These are phyloP conservation scores for Phytophthora palmivora DNA, from an alignment of 352 stramenopile genomes.

Conservation along the genomic window DNA sequence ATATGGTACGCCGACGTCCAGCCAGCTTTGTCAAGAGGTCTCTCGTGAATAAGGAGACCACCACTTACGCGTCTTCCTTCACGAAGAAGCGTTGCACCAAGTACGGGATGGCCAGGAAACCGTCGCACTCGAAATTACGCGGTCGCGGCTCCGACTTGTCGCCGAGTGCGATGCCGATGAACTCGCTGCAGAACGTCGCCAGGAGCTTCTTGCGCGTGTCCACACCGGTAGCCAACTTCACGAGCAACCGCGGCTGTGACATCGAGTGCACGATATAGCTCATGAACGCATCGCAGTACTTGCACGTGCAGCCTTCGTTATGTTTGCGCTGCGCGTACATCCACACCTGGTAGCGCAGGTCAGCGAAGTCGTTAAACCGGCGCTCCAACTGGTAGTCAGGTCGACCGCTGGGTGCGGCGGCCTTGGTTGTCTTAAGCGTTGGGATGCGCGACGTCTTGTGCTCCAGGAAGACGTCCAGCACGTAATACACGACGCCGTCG, in stretches of 20 bases:
- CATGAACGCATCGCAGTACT: conserved; percentile 61
- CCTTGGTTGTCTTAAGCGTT: neutral
- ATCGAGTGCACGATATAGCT: conserved; percentile 60
- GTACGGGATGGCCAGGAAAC: conserved; percentile 50
- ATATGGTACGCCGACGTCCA: conserved; percentile 1
- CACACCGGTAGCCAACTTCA: conserved; percentile 48
- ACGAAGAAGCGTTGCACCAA: conserved; percentile 52
- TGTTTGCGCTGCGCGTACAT: conserved; percentile 52
- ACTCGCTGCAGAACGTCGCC: conserved; percentile 57
- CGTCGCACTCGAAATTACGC: conserved; percentile 41
- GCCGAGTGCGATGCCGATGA: conserved; percentile 50
- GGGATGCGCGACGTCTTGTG: neutral
- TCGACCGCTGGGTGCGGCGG: neutral
- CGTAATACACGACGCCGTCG: conserved; percentile 35
- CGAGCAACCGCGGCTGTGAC: conserved; percentile 54
- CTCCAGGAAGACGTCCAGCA: neutral
- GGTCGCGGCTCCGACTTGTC: conserved; percentile 34
- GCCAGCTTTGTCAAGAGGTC: neutral
- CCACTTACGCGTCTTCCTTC: neutral
- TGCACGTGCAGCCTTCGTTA: conserved; percentile 31
- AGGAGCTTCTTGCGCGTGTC: conserved; percentile 53
- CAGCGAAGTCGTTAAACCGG: conserved; percentile 61
- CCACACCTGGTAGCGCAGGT: conserved; percentile 60
- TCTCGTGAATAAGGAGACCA: neutral
- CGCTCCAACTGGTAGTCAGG: neutral